Evolutionary conservation across 1,139 yeast genomes (phyloP).

Genomic region (Lizanozyma gosingica): DNA sequence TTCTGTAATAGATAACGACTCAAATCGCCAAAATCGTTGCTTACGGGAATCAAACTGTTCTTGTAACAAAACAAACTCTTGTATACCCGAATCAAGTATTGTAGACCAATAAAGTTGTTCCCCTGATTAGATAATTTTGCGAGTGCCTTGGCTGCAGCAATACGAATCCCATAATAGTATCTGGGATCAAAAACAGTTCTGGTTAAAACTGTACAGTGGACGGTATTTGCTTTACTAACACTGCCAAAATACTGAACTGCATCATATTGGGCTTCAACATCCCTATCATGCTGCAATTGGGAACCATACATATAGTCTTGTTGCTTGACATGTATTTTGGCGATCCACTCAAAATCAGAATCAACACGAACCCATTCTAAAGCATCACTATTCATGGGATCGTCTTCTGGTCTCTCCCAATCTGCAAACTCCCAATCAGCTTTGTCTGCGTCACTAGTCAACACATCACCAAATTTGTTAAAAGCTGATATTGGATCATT

Average conservation of each 20-base stretch:
- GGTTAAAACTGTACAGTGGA: conserved; percentile 70
- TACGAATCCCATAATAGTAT: conserved; percentile 82
- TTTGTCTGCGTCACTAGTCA: conserved; percentile 51
- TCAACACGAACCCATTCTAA: conserved; percentile 97
- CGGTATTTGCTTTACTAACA: conserved; percentile 44
- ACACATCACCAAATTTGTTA: conserved; percentile 72
- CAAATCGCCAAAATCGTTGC: conserved; percentile 71
- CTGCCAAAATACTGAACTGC: conserved; percentile 68
- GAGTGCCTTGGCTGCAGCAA: conserved; percentile 78
- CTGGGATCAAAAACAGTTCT: conserved; percentile 78
- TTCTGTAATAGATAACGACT: conserved; percentile 62
- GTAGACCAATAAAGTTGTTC: conserved; percentile 60
- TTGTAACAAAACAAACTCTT: conserved; percentile 67
- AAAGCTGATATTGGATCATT: conserved; percentile 30
- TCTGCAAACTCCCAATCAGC: conserved; percentile 68
- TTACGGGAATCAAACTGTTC: conserved; percentile 55
- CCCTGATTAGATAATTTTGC: conserved; percentile 57
- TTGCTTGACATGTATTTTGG: conserved; percentile 69
- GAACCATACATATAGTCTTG: conserved; percentile 95
- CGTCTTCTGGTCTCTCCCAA: conserved; percentile 67
- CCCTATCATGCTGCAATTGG: conserved; percentile 89
- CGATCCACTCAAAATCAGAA: conserved; percentile 96
- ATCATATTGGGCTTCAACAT: conserved; percentile 90
- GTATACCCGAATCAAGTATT: conserved; percentile 64
- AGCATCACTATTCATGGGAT: conserved; percentile 64